A percentile compares a stretch with the other conserved stretches of the same genome.
phyloP scores from a whole-genome alignment of 2,329 filamentous ascomycete genomes.

The Xylaria hypoxylon region DNA sequence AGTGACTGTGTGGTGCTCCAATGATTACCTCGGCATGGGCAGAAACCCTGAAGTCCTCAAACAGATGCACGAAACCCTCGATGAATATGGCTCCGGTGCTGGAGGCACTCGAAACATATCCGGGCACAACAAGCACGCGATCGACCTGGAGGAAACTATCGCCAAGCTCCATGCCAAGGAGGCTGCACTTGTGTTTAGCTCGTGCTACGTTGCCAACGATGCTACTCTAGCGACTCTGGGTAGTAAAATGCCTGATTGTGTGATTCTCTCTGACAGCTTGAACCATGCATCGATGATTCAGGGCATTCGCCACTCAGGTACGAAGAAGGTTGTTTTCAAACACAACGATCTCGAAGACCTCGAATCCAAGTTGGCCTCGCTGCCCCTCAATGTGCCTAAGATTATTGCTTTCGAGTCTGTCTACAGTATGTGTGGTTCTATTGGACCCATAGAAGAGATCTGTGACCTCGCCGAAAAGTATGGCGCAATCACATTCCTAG shows the following conservation, averaged over 20 bases:
- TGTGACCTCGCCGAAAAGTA: conserved; percentile 98
- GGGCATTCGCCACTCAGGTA: conserved; percentile 95
- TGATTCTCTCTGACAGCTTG: conserved; percentile 96
- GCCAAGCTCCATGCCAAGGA: conserved; percentile 94
- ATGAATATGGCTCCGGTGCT: conserved; percentile 93
- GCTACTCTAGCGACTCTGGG: conserved; percentile 96
- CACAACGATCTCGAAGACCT: conserved; percentile 96
- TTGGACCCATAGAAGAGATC: conserved; percentile 94
- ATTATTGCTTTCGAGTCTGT: conserved; percentile 99
- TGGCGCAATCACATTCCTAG: conserved; percentile 94
- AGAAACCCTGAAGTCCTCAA: conserved; percentile 87
- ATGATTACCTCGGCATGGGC: conserved; percentile 99
- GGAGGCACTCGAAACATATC: conserved; percentile 98
- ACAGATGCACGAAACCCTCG: conserved; percentile 93
- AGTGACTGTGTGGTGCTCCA: conserved; percentile 99
- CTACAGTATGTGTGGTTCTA: conserved; percentile 99
- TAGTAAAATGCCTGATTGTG: conserved; percentile 94
- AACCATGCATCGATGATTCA: conserved; percentile 99
- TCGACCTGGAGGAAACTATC: conserved; percentile 82
- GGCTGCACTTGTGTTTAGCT: conserved; percentile 91
- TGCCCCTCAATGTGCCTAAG: conserved; percentile 88
- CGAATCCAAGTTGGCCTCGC: conserved; percentile 88
- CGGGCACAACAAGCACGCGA: conserved; percentile 94
- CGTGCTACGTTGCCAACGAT: conserved; percentile 98
- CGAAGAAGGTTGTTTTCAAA: conserved; percentile 98